Evolutionary conservation across 495 filamentous ascomycete genomes (phyloP), one percentile per base, ranked within the genome.

Genomic region (Lasiosphaeria hispida): DNA sequence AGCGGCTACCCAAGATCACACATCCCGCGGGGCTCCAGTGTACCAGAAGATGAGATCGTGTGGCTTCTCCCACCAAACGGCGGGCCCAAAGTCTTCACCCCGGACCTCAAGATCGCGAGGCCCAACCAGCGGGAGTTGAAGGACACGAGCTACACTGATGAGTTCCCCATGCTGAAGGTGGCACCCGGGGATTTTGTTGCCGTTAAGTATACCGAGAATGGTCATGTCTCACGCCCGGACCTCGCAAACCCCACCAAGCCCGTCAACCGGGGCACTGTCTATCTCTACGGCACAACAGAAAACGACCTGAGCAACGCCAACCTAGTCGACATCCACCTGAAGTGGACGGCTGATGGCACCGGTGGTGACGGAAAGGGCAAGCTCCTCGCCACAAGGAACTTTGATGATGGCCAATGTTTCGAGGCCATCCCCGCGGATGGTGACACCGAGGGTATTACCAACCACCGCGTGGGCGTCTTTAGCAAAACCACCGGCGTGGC

Each of bases 401-500:
- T 82, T 70, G 92, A 96, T 66, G 91, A 96, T 61, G 86, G 86
- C 13, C 86, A 86, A 45, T 96, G 92, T 76, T 88, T 91, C 68
- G 88, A 96, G 71, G 83, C 84, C 55, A 62, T 48, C 7, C 53
- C 60, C 11, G 35, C 5, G 1, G 17, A 3, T 15, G 61, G 63
- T 23, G 68, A 71, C 14, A 57, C 62, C 1, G 72, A 72, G 35
- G 55, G 71, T 14, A 85, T 89, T 58, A 83, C 82, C 0, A 56
- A 62, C 15, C 47, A 69, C 30, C 87, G 90, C 39, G 77, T 83
- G 65, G 33, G 65, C 8, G 19, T 60, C 39, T 54, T 66, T 13
- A 10, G 8, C 0, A 10, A 4, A 48, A 82, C 76, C 70, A 57
- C 60, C 39, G 80, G 80, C 10, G 68, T 30, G 43, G 13, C 6